These are phyloP conservation scores for Casuarina equisetifolia DNA, from an alignment of 306 rosid species.

Conservation along the genomic window DNA sequence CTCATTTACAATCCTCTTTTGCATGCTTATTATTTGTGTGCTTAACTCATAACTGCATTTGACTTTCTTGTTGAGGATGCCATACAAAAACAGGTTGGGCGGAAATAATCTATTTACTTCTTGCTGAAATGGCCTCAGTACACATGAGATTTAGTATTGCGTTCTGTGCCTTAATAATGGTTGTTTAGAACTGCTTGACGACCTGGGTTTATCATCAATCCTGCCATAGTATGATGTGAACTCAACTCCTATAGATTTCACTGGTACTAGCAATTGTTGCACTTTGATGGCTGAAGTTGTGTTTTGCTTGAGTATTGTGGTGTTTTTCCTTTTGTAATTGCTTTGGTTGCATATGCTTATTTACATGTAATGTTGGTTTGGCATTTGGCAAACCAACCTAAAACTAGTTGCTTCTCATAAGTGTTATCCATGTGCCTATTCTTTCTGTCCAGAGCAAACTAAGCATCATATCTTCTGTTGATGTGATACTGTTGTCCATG, in stretches of 20 bases:
- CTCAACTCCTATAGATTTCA: neutral
- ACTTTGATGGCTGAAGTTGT: neutral
- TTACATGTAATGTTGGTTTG: neutral
- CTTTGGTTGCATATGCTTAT: neutral
- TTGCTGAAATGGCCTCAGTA: neutral
- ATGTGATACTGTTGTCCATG: slow-evolving; percentile 10
- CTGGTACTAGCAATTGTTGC: neutral
- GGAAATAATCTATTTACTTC: neutral
- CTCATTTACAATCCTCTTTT: neutral
- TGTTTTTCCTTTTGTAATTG: neutral
- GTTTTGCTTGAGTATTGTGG: neutral
- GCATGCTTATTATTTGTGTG: neutral
- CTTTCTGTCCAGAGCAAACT: too few relatives aligned
- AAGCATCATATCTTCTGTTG: neutral
- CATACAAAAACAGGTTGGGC: neutral
- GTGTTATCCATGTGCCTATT: neutral
- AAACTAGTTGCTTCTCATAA: neutral
- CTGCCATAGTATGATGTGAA: neutral
- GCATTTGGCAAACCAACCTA: neutral
- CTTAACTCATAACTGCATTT: neutral
- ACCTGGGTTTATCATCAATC: neutral
- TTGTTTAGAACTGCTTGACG: neutral
- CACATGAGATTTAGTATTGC: neutral
- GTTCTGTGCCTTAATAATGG: neutral
- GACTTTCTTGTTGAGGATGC: neutral